These are phyloP conservation scores for Blastobotrys petasosporus DNA, from an alignment of 1,139 yeast genomes.

Conservation along the genomic window DNA sequence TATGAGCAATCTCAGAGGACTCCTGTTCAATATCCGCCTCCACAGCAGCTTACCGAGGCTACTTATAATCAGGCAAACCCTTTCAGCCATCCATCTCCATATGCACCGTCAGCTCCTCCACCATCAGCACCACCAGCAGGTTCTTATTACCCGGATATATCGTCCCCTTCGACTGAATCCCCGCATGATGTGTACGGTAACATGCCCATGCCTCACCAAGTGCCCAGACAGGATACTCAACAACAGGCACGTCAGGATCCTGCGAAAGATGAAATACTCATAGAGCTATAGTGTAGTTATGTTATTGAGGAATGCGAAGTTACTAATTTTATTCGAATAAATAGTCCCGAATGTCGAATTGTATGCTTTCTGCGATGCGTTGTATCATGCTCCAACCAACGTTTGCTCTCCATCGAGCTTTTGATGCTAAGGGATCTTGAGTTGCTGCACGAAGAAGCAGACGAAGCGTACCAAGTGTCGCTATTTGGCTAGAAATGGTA, in stretches of 20 bases:
- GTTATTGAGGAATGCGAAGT: background rate
- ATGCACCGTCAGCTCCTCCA: slow-evolving; percentile 8
- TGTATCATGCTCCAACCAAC: slow-evolving; percentile 49
- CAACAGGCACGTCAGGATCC: slow-evolving; percentile 13
- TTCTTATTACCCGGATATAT: no score
- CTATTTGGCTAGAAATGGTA: slow-evolving; percentile 53
- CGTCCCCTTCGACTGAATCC: no score
- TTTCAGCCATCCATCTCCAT: slow-evolving; percentile 1
- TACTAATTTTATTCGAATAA: slow-evolving; percentile 29
- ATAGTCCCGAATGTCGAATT: slow-evolving; percentile 51
- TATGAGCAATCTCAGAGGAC: slow-evolving; percentile 9
- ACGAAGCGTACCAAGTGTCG: slow-evolving; percentile 53
- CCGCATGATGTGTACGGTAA: no score
- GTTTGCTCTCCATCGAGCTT: slow-evolving; percentile 60
- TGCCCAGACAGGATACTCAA: slow-evolving; percentile 1
- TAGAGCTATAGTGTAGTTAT: slow-evolving; percentile 23
- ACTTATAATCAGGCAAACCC: slow-evolving; percentile 3
- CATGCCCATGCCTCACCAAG: background rate
- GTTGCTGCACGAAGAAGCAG: slow-evolving; percentile 42
- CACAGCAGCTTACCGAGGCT: slow-evolving; percentile 7
- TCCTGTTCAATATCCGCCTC: slow-evolving; percentile 12
- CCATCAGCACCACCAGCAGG: no score
- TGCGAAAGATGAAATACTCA: slow-evolving; percentile 26
- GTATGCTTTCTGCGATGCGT: slow-evolving; percentile 46
- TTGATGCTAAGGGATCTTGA: slow-evolving; percentile 54